A percentile compares a stretch with the other conserved stretches of the same genome.
phyloP scores from a whole-genome alignment of 805 yeast species.

The Saturnispora quitensis region DNA sequence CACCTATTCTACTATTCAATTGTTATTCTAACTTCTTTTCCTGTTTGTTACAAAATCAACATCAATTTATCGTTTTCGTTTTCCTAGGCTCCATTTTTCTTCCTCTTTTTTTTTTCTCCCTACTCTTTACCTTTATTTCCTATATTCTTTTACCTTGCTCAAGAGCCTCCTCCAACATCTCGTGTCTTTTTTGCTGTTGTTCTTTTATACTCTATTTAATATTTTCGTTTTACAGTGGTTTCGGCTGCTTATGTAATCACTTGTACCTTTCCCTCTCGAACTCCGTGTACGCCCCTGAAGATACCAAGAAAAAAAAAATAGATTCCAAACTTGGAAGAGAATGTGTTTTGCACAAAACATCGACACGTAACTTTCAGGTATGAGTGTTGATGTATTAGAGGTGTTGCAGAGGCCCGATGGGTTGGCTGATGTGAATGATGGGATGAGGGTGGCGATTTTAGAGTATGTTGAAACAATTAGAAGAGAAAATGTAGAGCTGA shows the following conservation, averaged over 20 bases:
- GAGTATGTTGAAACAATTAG: constrained; percentile 10
- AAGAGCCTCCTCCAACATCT: too few species aligned
- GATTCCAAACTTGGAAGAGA: background rate
- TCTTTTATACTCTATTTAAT: background rate
- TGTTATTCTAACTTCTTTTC: background rate
- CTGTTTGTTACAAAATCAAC: background rate
- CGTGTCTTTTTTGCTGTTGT: background rate
- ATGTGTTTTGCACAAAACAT: background rate
- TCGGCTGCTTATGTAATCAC: background rate
- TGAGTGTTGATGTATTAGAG: background rate
- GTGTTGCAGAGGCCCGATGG: background rate
- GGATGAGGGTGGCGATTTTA: background rate
- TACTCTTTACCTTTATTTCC: background rate
- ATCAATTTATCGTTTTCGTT: background rate
- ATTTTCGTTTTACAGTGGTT: background rate
- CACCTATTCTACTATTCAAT: background rate
- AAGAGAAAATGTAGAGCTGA: constrained; percentile 13
- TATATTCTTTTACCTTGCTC: background rate
- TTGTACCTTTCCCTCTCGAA: background rate
- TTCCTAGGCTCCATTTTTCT: too few species aligned
- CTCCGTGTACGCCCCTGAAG: background rate
- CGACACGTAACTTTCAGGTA: background rate
- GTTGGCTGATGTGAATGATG: background rate
- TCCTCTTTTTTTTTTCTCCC: too few species aligned
- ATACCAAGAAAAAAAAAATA: background rate